phyloP scores from a whole-genome alignment of 2,329 filamentous ascomycete species.

The Trichoderma simmonsii region DNA sequence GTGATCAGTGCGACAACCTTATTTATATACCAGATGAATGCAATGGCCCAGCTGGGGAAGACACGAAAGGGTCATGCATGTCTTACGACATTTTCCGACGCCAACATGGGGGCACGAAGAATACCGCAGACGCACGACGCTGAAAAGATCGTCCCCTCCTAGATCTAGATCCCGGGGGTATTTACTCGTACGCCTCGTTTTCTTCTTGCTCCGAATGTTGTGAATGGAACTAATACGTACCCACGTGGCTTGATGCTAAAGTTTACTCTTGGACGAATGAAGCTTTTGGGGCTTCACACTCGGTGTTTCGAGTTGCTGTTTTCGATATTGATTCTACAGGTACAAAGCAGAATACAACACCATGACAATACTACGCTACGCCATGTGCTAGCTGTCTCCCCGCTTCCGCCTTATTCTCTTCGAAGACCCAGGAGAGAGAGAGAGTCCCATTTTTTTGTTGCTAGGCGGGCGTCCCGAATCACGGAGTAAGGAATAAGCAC shows the following conservation, averaged over 20 bases:
- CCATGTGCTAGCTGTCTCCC: neutral
- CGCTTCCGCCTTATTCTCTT: neutral
- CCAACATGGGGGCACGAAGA: neutral
- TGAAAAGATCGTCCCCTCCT: neutral
- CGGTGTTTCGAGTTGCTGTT: neutral
- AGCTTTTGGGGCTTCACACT: neutral
- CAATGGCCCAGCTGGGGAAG: neutral
- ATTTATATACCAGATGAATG: neutral
- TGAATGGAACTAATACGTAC: neutral
- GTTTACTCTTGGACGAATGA: neutral
- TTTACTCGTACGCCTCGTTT: neutral
- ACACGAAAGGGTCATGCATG: neutral
- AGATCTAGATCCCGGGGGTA: neutral
- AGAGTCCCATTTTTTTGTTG: neutral
- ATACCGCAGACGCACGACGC: neutral
- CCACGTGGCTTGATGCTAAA: neutral
- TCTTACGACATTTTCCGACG: constrained; percentile 18
- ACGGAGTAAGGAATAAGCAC: neutral
- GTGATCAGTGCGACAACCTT: constrained; percentile 2
- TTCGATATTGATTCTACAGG: neutral
- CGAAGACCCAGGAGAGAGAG: neutral
- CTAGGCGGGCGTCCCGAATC: neutral
- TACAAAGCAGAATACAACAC: neutral
- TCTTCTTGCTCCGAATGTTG: neutral
- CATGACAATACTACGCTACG: neutral